These are phyloP conservation scores for Colletotrichum cereale DNA, from an alignment of 2,329 filamentous ascomycete genomes.

Conservation along the genomic window DNA sequence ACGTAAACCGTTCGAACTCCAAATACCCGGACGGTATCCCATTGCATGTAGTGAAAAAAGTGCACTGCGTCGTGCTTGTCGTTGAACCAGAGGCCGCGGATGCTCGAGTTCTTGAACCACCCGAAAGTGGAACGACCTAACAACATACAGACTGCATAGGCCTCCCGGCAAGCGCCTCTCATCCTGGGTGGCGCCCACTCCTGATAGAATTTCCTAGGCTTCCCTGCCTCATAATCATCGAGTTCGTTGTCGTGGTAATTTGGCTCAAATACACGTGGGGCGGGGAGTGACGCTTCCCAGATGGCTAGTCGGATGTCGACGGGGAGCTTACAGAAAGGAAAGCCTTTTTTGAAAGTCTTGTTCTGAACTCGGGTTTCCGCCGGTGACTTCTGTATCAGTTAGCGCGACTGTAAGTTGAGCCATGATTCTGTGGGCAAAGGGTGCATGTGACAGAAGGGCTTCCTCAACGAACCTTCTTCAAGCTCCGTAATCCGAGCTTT, in stretches of 20 bases:
- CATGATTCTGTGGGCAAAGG: too few relatives aligned
- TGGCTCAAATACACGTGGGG: background rate
- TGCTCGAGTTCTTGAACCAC: background rate
- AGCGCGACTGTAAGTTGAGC: too few relatives aligned
- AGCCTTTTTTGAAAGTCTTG: background rate
- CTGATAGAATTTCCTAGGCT: background rate
- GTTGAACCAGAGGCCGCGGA: slow-evolving; percentile 17
- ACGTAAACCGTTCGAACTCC: background rate
- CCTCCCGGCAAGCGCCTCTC: slow-evolving; percentile 12
- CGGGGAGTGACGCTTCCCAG: background rate
- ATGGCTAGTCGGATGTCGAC: background rate
- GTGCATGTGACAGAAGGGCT: too few relatives aligned
- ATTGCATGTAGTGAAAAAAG: background rate
- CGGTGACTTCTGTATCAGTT: too few relatives aligned
- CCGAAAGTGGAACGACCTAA: background rate
- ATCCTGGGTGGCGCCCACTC: background rate
- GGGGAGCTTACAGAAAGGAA: background rate
- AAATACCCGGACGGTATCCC: too few relatives aligned
- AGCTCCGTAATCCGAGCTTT: too few relatives aligned
- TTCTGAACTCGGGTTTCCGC: background rate
- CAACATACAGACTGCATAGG: background rate
- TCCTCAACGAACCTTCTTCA: too few relatives aligned
- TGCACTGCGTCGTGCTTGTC: background rate
- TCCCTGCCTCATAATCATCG: background rate
- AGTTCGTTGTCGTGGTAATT: background rate